Conservation (phyloP, 345 rosid genomes). For the Syzygium aqueum region DNA sequence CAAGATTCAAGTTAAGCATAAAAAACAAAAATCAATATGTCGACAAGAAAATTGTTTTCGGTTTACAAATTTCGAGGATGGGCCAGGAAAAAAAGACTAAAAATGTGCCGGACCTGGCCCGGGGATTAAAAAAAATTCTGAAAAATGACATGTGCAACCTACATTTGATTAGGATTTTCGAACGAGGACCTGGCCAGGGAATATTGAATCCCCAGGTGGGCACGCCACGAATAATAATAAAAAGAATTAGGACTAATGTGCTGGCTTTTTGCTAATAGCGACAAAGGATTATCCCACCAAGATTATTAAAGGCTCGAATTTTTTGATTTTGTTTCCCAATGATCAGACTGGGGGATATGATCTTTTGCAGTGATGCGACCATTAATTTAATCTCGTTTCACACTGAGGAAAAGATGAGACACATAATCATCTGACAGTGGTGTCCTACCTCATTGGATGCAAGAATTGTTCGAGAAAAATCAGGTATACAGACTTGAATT, state of each 20-base stretch:
- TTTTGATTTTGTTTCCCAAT: neutral
- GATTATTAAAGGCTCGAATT: neutral
- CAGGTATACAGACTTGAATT: neutral
- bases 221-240: neutral
- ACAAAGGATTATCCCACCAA: neutral
- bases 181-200: neutral
- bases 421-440: neutral
- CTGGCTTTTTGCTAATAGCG: neutral
- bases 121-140: neutral
- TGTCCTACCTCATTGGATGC: fast-evolving
- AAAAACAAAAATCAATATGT: neutral
- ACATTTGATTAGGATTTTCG: neutral
- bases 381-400: neutral
- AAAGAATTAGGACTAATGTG: neutral
- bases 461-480: neutral
- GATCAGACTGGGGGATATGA: neutral
- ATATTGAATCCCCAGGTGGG: neutral
- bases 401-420: neutral
- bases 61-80: neutral
- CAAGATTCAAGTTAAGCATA: neutral
- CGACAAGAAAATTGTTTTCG: neutral
- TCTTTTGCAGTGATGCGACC: neutral
- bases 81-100: neutral
- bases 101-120: neutral
- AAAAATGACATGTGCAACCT: neutral